Evolutionary conservation across 2,329 filamentous ascomycete genomes (phyloP).

Genomic region (Pseudopithomyces chartarum): DNA sequence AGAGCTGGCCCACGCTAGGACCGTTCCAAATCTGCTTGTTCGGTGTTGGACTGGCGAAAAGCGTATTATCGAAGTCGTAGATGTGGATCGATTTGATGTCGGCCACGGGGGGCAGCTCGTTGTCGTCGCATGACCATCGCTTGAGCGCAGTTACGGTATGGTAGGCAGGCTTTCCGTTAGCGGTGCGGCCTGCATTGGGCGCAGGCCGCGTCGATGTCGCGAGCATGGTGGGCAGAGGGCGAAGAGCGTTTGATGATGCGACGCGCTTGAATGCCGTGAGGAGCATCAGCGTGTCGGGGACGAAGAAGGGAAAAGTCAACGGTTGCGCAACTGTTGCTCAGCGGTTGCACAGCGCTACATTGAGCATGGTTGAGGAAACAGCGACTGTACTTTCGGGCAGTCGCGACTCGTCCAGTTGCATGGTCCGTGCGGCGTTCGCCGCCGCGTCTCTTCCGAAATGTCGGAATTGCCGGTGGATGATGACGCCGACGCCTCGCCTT

Average conservation of each 20-base stretch:
- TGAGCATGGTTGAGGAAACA: not conserved
- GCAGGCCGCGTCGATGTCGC: constrained; percentile 36
- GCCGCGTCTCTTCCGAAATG: constrained; percentile 1
- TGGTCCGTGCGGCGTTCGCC: constrained; percentile 11
- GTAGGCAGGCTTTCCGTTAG: constrained; percentile 32
- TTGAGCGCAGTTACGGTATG: constrained; percentile 75
- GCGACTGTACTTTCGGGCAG: constrained; percentile 5
- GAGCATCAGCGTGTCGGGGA: constrained; percentile 27
- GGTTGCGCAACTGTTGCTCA: not conserved
- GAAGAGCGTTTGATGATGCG: constrained; percentile 18
- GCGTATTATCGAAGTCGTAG: constrained; percentile 97
- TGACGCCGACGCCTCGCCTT: constrained; percentile 11
- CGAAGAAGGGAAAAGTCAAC: not conserved
- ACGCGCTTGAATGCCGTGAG: constrained; percentile 24
- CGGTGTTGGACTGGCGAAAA: constrained; percentile 89
- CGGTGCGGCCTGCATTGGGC: constrained; percentile 29
- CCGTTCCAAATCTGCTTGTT: constrained; percentile 87
- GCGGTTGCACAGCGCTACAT: not conserved
- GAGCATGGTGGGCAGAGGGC: constrained; percentile 38
- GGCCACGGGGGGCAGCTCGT: constrained; percentile 71
- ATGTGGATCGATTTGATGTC: constrained; percentile 82
- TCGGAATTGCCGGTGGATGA: constrained; percentile 11
- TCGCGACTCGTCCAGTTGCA: constrained; percentile 7
- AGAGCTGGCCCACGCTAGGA: constrained; percentile 75
- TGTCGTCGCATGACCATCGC: constrained; percentile 81